phyloP scores from a whole-genome alignment of 305 asterid species.

The Salvia sclarea region DNA sequence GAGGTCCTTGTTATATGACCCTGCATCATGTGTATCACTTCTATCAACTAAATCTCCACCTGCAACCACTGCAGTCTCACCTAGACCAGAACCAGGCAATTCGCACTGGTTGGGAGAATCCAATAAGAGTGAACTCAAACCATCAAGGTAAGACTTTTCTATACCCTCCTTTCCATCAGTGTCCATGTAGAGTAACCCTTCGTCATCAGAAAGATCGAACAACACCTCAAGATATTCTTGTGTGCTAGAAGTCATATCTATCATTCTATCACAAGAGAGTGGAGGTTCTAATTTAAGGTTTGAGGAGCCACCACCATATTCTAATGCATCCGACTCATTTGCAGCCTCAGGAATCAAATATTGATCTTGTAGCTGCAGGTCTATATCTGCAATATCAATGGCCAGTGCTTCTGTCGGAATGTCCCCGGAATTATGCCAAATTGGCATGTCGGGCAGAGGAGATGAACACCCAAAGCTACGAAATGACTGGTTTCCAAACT shows the following conservation, averaged over 20 bases:
- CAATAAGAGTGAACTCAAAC: slow-evolving; percentile 51
- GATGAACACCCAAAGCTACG: slow-evolving; percentile 43
- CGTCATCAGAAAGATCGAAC: slow-evolving; percentile 49
- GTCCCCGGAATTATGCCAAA: slow-evolving; percentile 41
- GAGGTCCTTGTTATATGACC: slow-evolving; percentile 22
- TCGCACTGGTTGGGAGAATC: slow-evolving; percentile 49
- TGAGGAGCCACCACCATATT: slow-evolving; percentile 28
- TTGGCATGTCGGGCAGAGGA: slow-evolving; percentile 45
- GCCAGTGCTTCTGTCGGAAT: slow-evolving; percentile 37
- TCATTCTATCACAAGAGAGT: slow-evolving; percentile 30
- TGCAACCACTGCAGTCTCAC: slow-evolving; percentile 35
- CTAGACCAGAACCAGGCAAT: slow-evolving; percentile 29
- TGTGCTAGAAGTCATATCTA: slow-evolving; percentile 41
- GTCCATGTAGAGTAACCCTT: slow-evolving; percentile 41
- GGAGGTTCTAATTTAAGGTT: slow-evolving; percentile 36
- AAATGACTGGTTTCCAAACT: slow-evolving; percentile 44
- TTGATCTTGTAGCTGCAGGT: slow-evolving; percentile 28
- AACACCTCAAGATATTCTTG: slow-evolving; percentile 48
- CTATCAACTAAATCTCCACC: slow-evolving; percentile 30
- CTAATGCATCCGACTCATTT: slow-evolving; percentile 29
- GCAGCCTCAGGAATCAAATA: slow-evolving; percentile 28
- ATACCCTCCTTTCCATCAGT: slow-evolving; percentile 43
- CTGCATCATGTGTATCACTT: slow-evolving; percentile 28
- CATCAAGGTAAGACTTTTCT: slow-evolving; percentile 49
- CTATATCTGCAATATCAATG: slow-evolving; percentile 41